Evolutionary conservation across 2,329 filamentous ascomycete genomes (phyloP), one percentile per base, ranked within the genome.

Genomic region (Lojkania enalia): DNA sequence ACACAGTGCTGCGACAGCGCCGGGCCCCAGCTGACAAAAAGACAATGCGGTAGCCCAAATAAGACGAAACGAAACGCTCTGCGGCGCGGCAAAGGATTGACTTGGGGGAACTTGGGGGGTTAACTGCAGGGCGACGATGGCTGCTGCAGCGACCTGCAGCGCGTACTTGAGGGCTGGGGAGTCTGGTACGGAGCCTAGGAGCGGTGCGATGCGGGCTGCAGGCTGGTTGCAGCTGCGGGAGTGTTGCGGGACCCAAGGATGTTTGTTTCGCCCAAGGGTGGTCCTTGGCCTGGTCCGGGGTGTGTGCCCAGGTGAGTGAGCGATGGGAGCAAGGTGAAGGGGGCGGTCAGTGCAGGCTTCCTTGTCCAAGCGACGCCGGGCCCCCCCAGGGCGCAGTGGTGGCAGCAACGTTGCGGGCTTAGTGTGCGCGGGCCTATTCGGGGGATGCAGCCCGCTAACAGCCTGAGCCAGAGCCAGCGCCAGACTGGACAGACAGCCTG

Each of bases 191-290:
- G 30, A 37, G 18, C 20, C 31, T 32, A 27, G 41, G 52, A 62
- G 60, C 61, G 38, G 61, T 61, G 62, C 61, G 56, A 53, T 55
- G 61, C 63, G 65, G 63, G 57, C 57, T 60, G 60, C 61, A n/a
- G 63, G 64, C 52, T 46, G 51, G 52, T 52, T 55, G 52, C 66
- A 66, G 61, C 44, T 46, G 53, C 52, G 55, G 57, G 51, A 58
- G 41, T 32, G 48, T 45, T 53, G 55, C 52, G 54, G 51, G 53
- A 35, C 51, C 49, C 49, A 51, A 53, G 35, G 36, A 35, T 55
- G 54, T 60, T 61, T 60, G 58, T 60, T 62, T 61, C 55, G 55
- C 52, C 55, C 48, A 51, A 58, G 52, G 46, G 43, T 42, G 42
- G 36, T 20, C 30, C 9, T 6, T 35, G 35, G 33, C 33, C 33